Conservation (phyloP, 257 asterid genomes). For the Gardenia jasminoides region DNA sequence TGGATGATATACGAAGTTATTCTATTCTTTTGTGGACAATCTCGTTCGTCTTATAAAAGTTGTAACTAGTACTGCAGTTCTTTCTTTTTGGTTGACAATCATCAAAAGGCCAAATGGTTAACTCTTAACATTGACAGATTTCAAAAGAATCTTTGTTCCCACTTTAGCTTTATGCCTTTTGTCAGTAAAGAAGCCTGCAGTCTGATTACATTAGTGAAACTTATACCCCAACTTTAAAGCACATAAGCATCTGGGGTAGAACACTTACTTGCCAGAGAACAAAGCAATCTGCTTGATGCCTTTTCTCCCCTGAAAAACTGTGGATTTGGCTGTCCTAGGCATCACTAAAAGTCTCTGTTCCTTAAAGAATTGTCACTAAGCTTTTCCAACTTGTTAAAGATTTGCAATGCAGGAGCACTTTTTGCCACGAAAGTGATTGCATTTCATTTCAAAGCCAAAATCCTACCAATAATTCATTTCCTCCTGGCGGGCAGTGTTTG, state of each 20-base stretch:
- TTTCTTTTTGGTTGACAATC: not conserved
- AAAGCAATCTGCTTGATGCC: conserved; percentile 5
- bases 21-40: too few relatives aligned
- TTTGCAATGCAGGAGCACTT: conserved; percentile 4
- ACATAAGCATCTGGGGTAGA: conserved; percentile 4
- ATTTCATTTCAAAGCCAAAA: not conserved
- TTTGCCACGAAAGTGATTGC: not conserved
- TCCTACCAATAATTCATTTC: not conserved
- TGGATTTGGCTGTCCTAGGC: conserved; percentile 9
- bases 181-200: not conserved
- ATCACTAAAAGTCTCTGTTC: conserved; percentile 10
- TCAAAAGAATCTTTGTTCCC: not conserved
- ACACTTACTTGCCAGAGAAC: not conserved
- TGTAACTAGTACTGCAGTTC: too few relatives aligned
- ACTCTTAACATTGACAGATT: not conserved
- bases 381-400: not conserved
- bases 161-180: not conserved
- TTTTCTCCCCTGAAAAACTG: not conserved
- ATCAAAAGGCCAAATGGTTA: not conserved
- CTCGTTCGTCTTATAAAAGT: too few relatives aligned
- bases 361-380: conserved; percentile 21
- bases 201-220: not conserved
- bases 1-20: too few relatives aligned
- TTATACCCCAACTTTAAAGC: conserved; percentile 8
- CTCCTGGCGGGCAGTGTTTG: not conserved